Evolutionary conservation across 2,329 filamentous ascomycete genomes (phyloP).

Genomic region (Phaeosphaeria sp.): DNA sequence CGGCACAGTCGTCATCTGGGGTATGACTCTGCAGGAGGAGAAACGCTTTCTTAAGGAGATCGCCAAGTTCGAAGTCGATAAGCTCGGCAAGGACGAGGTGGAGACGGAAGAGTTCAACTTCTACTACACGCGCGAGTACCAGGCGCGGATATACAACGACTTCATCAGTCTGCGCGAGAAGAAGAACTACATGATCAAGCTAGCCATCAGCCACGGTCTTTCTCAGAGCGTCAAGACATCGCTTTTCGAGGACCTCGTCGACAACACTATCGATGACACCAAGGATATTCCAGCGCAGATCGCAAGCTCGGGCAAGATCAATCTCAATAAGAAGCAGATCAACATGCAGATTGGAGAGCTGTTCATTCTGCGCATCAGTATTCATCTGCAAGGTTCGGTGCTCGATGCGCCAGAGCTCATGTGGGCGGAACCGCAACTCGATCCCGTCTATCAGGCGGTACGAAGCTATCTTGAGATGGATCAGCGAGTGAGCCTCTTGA

Average conservation of each 20-base stretch:
- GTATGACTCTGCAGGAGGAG: conserved; percentile 91
- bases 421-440: conserved; percentile 96
- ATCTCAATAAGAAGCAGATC: conserved; percentile 85
- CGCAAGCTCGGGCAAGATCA: conserved; percentile 88
- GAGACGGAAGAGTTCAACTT: conserved; percentile 99
- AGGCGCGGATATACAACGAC: conserved; percentile 98
- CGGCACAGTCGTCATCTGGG: conserved; percentile 97
- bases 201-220: conserved; percentile 93
- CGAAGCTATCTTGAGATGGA: conserved; percentile 98
- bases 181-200: conserved; percentile 96
- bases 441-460: conserved; percentile 95
- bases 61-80: conserved; percentile 91
- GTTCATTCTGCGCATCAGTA: conserved; percentile 97
- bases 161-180: conserved; percentile 96
- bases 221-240: conserved; percentile 98
- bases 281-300: conserved; percentile 94
- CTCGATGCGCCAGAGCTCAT: conserved; percentile 97
- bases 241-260: conserved; percentile 93
- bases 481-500: conserved; percentile 87
- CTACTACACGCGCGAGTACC: conserved; percentile 97
- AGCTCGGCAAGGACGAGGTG: conserved; percentile 84
- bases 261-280: conserved; percentile 90
- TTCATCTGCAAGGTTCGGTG: conserved; percentile 95
- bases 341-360: conserved; percentile 99
- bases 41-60: conserved; percentile 92